A percentile compares a stretch with the other conserved stretches of the same genome.
phyloP scores from a whole-genome alignment of 495 filamentous ascomycete species.

The Aspergillus steynii region DNA sequence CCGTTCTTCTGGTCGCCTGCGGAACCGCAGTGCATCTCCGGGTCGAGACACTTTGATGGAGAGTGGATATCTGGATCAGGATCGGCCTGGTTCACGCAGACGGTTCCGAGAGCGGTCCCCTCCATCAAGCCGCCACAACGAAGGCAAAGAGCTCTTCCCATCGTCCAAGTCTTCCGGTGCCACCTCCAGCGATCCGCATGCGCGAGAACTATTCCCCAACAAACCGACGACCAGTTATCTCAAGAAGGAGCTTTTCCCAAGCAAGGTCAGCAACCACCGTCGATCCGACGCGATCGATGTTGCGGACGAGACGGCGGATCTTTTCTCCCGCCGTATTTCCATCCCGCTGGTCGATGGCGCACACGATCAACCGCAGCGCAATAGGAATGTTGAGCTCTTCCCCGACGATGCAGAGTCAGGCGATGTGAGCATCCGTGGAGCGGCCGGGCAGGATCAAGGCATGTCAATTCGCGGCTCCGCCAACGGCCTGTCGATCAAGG shows the following conservation, averaged over 20 bases:
- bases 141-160: constrained; percentile 50
- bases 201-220: constrained; percentile 51
- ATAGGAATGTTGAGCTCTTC: constrained; percentile 43
- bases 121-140: constrained; percentile 31
- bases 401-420: constrained; percentile 28
- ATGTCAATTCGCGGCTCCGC: constrained; percentile 66
- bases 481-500: constrained; percentile 48
- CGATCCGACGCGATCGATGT: constrained; percentile 65
- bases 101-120: constrained; percentile 48
- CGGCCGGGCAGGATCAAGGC: constrained; percentile 54
- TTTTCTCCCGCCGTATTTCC: constrained; percentile 54
- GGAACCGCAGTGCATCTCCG: constrained; percentile 74
- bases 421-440: constrained; percentile 63
- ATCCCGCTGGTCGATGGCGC: constrained; percentile 53
- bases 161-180: constrained; percentile 16
- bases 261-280: constrained; percentile 61
- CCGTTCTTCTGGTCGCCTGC: constrained; percentile 43
- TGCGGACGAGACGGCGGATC: constrained; percentile 60
- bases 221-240: constrained; percentile 46
- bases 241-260: constrained; percentile 71
- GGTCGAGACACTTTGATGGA: constrained; percentile 59
- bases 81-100: constrained; percentile 30
- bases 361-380: constrained; percentile 34
- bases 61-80: constrained; percentile 47
- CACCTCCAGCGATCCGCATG: constrained; percentile 20